Base-by-base conservation (phyloP, 805 yeast species). In the Wickerhamomyces canadensis region DNA sequence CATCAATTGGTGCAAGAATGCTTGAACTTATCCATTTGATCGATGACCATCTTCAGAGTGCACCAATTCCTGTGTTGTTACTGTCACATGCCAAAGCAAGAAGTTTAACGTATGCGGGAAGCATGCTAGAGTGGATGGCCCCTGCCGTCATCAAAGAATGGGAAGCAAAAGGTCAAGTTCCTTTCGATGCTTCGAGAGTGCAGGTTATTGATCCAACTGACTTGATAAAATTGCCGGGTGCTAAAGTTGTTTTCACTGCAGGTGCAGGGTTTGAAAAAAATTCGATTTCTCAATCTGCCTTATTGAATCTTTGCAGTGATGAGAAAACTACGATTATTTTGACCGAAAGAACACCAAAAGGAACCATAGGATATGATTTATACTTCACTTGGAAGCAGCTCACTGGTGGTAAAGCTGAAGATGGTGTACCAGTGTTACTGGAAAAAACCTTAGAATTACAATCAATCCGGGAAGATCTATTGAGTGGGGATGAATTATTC, bases 71-170 rank as follows among this genome's bases (percentile, higher is more conserved):
- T 0, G 78, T 93, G 9, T 65, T 84, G 24, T 69, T 87, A 40
- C 62, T 84, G n/a, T 78, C 95, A 4, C 80, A 78, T 49, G 79
- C 88, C 0, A 94, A 93, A 19, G 76, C 87, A 4, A 78, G 91
- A 51, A 71, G 82, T 4, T 59, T 93, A 39, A 73, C 82, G 19
- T 86, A 84, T 54, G 96, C 97, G 0, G 76, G 86, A 12, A 83
- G 88, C 38, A 84, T 93, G 81, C 62, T 91, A 21, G 98, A 93
- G 63, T 93, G 98, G 98, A 83, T 93, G 88, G 79, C 95, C 0
- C 75, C 91, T 0, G 72, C 80, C n/a, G 72, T 88, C n/a, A 74
- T 85, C 19, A 82, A 84, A 48, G 83, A 78, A 32, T 88, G 96
- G 91, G 95, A 87, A 52, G 65, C 72, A 7, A 70, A 75, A 42